Base-by-base conservation (phyloP, 2,329 filamentous ascomycete species). In the Aspergillus glaucus region DNA sequence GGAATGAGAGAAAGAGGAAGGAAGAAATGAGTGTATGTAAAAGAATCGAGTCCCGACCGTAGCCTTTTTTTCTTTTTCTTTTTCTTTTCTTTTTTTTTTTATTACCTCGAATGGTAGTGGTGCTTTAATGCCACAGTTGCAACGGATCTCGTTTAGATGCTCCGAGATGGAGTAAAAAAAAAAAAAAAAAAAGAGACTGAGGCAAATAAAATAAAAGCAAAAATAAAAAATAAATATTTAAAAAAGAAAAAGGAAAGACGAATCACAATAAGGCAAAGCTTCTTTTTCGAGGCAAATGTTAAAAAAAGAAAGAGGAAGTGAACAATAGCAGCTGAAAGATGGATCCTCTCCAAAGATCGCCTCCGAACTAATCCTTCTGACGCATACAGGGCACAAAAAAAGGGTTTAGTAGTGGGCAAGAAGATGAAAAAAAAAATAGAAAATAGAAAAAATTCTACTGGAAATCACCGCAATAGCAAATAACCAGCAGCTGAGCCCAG, bases 261-360 rank as follows among this genome's bases (percentile, higher is more conserved):
- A 39, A 41, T 56, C 55, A 59, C 50, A 43, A 51, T 52, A 59
- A 30, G 26, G 4, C 26, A 30, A 30, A 30, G 10, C 10, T 30
- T 30, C 26, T 30, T 30, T 30, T 30, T 37, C n/a, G 34, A 37
- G 34, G n/a, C n/a, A 17, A 37, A 15, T 37, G 17, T 37, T 19
- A 41, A 34, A 44, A 46, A 36, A 24, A 41, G 36, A 44, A 46
- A 36, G 41, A 49, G 44, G 48, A 44, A 53, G 30, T 43, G 46
- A 39, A 41, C 58, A 55, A 59, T 50, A 43, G 53, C 54, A 59
- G 57, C 57, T 59, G 57, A 59, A 57, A 43, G 53, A 59, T 59
- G 57, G 57, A 56, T 55, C 57, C 34, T 37, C 17, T 37, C 34
- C 53, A 47, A 32, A 37, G 49, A 50, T 57, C 52, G 52, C 54